phyloP scores from a whole-genome alignment of 2,329 filamentous ascomycete genomes.

The Dactylellina haptotyla region DNA sequence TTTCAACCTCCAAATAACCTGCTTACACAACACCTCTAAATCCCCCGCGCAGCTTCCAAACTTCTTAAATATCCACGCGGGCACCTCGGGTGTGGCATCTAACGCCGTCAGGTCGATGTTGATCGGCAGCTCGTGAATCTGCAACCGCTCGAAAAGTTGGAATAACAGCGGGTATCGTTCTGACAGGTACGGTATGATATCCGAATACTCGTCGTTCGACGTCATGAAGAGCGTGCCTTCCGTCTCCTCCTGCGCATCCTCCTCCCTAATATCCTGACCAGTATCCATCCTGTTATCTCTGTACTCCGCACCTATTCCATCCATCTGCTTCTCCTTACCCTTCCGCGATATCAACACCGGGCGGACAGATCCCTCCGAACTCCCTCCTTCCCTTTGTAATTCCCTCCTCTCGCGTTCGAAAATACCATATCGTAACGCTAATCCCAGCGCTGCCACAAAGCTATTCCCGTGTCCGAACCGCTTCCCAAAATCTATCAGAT shows the following conservation, averaged over 20 bases:
- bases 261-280: neutral
- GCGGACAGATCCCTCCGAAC: neutral
- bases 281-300: neutral
- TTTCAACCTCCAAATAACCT: conserved; percentile 38
- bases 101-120: conserved; percentile 4
- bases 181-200: conserved; percentile 8
- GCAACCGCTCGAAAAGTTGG: conserved; percentile 1
- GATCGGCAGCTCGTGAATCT: neutral
- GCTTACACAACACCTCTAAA: conserved; percentile 19
- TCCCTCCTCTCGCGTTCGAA: conserved; percentile 15
- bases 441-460: conserved; percentile 15
- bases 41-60: conserved; percentile 14
- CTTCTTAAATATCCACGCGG: conserved; percentile 6
- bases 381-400: neutral
- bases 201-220: conserved; percentile 19
- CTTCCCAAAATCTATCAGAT: conserved; percentile 9
- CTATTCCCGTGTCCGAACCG: conserved; percentile 14
- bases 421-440: conserved; percentile 24
- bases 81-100: neutral
- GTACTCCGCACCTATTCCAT: neutral
- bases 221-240: neutral
- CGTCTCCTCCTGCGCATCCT: neutral
- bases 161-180: conserved; percentile 12
- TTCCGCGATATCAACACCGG: neutral
- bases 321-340: neutral